A percentile compares a stretch with the other conserved stretches of the same genome.
phyloP scores from a whole-genome alignment of 129 eudicot genomes.

The Flaveria brownii region DNA sequence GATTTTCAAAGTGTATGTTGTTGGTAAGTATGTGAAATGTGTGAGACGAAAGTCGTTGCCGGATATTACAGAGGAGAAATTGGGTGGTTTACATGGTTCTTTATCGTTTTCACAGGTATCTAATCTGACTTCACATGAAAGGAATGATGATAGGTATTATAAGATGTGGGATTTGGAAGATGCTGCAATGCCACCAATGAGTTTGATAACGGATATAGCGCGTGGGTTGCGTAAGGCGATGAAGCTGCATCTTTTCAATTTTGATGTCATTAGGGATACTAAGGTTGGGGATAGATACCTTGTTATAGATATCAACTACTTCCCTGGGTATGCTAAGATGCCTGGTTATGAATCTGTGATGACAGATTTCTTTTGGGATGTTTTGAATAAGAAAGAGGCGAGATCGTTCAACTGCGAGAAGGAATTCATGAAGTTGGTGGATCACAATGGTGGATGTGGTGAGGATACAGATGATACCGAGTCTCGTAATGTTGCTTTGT shows the following conservation, averaged over 20 bases:
- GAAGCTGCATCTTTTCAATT: slow-evolving; percentile 60
- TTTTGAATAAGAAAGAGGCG: slow-evolving; percentile 45
- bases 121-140: slow-evolving; percentile 46
- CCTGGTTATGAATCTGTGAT: slow-evolving; percentile 55
- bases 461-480: slow-evolving; percentile 25
- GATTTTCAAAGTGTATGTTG: slow-evolving; percentile 85
- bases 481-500: slow-evolving; percentile 37
- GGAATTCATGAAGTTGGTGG: slow-evolving; percentile 45
- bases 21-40: slow-evolving; percentile 71
- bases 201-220: slow-evolving; percentile 49
- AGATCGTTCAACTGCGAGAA: slow-evolving; percentile 33
- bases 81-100: slow-evolving; percentile 47
- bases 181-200: slow-evolving; percentile 47
- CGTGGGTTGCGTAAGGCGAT: slow-evolving; percentile 45
- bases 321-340: slow-evolving; percentile 83
- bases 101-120: slow-evolving; percentile 76
- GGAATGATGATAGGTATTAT: slow-evolving; percentile 48
- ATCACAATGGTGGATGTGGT: slow-evolving; percentile 32
- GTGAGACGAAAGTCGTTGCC: slow-evolving; percentile 83
- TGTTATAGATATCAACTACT: slow-evolving; percentile 69
- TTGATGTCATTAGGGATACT: slow-evolving; percentile 68
- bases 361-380: slow-evolving; percentile 65
- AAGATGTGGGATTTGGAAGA: slow-evolving; percentile 57
- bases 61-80: slow-evolving; percentile 62
- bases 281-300: slow-evolving; percentile 60